Evolutionary conservation across 2,329 filamentous ascomycete species (phyloP).

Genomic region (Epichloe baconii): DNA sequence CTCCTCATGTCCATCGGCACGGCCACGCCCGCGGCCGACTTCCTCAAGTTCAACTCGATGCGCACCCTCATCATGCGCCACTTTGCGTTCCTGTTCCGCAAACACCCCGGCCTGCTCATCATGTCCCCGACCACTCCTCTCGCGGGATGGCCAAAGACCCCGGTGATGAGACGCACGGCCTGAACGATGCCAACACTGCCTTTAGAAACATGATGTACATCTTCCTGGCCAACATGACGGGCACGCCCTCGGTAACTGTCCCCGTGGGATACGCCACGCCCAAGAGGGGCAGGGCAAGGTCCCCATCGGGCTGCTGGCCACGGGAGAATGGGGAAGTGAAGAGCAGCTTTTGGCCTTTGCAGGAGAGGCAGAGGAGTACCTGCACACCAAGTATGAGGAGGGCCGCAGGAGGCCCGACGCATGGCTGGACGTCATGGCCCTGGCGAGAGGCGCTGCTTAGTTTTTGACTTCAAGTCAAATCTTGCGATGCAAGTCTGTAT

Average conservation of each 20-base stretch:
- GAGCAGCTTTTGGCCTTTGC: conserved; percentile 51
- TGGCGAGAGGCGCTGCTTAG: conserved; percentile 9
- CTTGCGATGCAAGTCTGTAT: too few species aligned
- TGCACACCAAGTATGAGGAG: conserved; percentile 33
- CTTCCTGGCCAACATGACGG: conserved; percentile 72
- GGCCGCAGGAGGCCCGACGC: conserved; percentile 37
- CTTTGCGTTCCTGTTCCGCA: conserved; percentile 54
- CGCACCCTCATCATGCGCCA: conserved; percentile 69
- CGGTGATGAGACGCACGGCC: conserved; percentile 53
- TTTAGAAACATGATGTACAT: conserved; percentile 76
- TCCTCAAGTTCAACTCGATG: conserved; percentile 59
- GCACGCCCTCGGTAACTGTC: conserved; percentile 60
- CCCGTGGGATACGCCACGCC: conserved; percentile 61
- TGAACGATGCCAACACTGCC: conserved; percentile 59
- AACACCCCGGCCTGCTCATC: conserved; percentile 63
- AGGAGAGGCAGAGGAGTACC: conserved; percentile 40
- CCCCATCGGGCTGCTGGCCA: conserved; percentile 49
- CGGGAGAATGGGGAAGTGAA: conserved; percentile 54
- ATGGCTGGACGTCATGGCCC: conserved; percentile 45
- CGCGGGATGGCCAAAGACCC: conserved; percentile 55
- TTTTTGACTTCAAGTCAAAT: not conserved
- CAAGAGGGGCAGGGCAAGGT: conserved; percentile 39
- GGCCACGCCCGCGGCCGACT: conserved; percentile 54
- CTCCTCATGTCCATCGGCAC: conserved; percentile 53
- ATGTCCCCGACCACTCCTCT: conserved; percentile 67